Conservation (phyloP, 208 protist genomes). For the Crithidia bombi region DNA sequence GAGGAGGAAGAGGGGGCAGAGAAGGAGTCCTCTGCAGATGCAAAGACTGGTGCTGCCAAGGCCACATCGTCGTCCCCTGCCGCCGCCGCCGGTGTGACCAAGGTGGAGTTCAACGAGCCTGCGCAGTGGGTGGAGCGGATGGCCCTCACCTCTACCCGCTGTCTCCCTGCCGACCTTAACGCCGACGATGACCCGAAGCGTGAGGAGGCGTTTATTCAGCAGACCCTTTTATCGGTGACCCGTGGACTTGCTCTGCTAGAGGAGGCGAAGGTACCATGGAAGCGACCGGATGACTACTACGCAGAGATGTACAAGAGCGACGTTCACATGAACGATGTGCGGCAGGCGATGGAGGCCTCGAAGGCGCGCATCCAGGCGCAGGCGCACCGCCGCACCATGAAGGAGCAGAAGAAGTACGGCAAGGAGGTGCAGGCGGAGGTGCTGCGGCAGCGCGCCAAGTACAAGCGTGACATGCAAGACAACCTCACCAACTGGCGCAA, state of each 20-base stretch:
- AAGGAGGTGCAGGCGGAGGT: slow-evolving; percentile 96
- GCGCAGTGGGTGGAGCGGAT: slow-evolving; percentile 92
- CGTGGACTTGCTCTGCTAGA: slow-evolving; percentile 82
- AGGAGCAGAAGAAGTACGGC: slow-evolving; percentile 96
- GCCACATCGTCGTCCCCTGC: slow-evolving; percentile 16
- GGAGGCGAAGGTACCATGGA: slow-evolving; percentile 77
- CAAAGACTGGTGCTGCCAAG: slow-evolving; percentile 3
- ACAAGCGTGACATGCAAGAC: slow-evolving; percentile 93
- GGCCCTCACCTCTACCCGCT: slow-evolving; percentile 84
- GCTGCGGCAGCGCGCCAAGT: slow-evolving; percentile 91
- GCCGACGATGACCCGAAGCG: slow-evolving; percentile 92
- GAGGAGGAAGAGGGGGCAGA: slow-evolving; percentile 12
- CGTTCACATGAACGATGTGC: slow-evolving; percentile 94
- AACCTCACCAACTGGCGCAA: slow-evolving; percentile 86
- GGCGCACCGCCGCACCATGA: slow-evolving; percentile 87
- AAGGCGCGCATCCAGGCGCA: slow-evolving; percentile 84
- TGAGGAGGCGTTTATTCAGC: slow-evolving; percentile 94
- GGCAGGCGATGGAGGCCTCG: slow-evolving; percentile 82
- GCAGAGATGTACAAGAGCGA: slow-evolving; percentile 97
- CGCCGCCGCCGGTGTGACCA: slow-evolving; percentile 22
- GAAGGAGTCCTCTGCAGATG: neutral
- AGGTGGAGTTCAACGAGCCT: slow-evolving; percentile 86
- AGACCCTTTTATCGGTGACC: slow-evolving; percentile 84
- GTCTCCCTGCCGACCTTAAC: slow-evolving; percentile 80
- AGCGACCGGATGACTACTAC: slow-evolving; percentile 94